Percentiles rank a stretch among this genome's conserved stretches.
These are phyloP conservation scores for Elongisporangium undulatum DNA, from an alignment of 352 stramenopile genomes.

Conservation along the genomic window DNA sequence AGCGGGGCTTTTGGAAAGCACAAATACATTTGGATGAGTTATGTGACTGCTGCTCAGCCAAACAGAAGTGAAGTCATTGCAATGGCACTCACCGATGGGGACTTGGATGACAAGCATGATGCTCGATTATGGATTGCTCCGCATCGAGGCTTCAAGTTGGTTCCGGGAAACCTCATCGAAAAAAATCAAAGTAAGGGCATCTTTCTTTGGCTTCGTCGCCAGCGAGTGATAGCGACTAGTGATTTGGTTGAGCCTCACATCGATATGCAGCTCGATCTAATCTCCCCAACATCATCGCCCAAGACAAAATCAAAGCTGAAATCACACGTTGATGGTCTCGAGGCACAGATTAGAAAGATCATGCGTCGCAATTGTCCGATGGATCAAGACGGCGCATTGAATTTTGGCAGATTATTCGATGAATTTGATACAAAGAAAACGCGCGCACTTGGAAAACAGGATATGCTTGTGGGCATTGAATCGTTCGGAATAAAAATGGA, in stretches of 20 bases:
- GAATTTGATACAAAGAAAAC: constrained; percentile 74
- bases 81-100: constrained; percentile 55
- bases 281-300: constrained; percentile 17
- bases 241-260: constrained; percentile 52
- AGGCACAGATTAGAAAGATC: constrained; percentile 64
- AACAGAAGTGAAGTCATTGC: constrained; percentile 62
- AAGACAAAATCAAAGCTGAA: constrained; percentile 31
- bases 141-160: constrained; percentile 70
- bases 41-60: constrained; percentile 38
- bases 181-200: constrained; percentile 49
- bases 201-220: constrained; percentile 62
- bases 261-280: constrained; percentile 17
- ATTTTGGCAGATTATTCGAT: constrained; percentile 70
- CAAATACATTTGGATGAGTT: constrained; percentile 75
- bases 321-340: constrained; percentile 59
- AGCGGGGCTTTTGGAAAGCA: constrained; percentile 60
- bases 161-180: constrained; percentile 63
- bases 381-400: constrained; percentile 72
- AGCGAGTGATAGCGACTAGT: constrained; percentile 23
- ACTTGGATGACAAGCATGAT: constrained; percentile 60
- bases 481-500: constrained; percentile 72
- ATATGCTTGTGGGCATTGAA: constrained; percentile 42
- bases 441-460: constrained; percentile 39
- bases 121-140: constrained; percentile 63
- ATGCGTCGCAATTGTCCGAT: constrained; percentile 66